These are phyloP conservation scores for Takashimella koratensis DNA, from an alignment of 1,284 basidiomycete species.

Conservation along the genomic window DNA sequence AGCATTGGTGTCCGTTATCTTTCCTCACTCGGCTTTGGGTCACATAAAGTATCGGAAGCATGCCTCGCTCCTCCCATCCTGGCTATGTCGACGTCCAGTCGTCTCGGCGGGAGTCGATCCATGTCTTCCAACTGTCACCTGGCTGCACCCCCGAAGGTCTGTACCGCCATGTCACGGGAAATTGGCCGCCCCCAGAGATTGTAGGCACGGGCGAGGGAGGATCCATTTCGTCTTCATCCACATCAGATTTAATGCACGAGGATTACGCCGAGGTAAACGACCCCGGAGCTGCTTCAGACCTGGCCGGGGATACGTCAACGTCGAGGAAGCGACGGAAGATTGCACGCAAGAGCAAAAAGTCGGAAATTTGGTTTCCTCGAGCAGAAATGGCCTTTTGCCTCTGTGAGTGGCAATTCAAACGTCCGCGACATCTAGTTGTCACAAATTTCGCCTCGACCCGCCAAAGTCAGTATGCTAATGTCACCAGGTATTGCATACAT, in stretches of 20 bases:
- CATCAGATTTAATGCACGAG: background rate
- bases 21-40: no score
- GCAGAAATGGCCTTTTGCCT: conserved; percentile 22
- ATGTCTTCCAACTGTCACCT: background rate
- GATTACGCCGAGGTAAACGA: background rate
- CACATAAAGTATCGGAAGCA: no score
- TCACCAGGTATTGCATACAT: conserved; percentile 23
- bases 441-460: no score
- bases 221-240: background rate
- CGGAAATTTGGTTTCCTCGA: conserved; percentile 20
- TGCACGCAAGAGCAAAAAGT: conserved; percentile 13
- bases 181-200: conserved; percentile 11
- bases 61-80: background rate
- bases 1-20: no score
- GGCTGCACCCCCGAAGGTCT: conserved; percentile 11
- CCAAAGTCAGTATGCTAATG: no score
- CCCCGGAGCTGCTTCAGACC: background rate
- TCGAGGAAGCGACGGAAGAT: conserved; percentile 21
- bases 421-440: no score
- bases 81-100: background rate
- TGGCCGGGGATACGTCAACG: background rate
- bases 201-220: background rate
- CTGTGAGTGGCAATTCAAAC: conserved; percentile 12
- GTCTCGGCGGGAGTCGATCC: background rate
- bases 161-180: conserved; percentile 14